These are phyloP conservation scores for Penicillium ucsense DNA, from an alignment of 495 filamentous ascomycete species.

Conservation along the genomic window DNA sequence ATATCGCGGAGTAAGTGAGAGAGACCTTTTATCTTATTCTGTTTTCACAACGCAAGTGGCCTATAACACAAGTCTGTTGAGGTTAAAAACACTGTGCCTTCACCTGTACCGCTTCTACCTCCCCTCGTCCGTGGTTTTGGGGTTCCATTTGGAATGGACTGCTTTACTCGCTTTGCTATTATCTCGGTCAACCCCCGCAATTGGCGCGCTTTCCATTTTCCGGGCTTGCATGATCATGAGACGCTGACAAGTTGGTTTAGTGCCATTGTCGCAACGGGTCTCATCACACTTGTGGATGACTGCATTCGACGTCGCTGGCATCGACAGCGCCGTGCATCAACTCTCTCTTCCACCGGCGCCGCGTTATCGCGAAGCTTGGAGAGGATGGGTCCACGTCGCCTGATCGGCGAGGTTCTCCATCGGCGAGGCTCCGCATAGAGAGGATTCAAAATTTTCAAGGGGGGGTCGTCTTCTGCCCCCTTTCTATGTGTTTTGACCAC, in stretches of 20 bases:
- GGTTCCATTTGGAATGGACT: too few species aligned
- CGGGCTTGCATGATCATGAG: too few species aligned
- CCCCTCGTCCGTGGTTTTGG: too few species aligned
- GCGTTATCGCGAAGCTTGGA: conserved; percentile 53
- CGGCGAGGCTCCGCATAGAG: conserved; percentile 37
- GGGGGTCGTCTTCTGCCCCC: too few species aligned
- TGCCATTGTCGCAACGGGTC: conserved; percentile 79
- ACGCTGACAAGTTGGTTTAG: conserved; percentile 29
- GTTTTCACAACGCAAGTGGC: too few species aligned
- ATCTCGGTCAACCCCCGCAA: too few species aligned
- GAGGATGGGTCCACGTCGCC: conserved; percentile 56
- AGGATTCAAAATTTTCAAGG: not conserved
- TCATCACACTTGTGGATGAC: conserved; percentile 87
- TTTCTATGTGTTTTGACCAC: too few species aligned
- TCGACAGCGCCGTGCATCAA: conserved; percentile 48
- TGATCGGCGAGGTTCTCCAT: conserved; percentile 74
- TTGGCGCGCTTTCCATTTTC: too few species aligned
- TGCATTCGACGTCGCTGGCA: conserved; percentile 77
- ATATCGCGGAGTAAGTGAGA: conserved; percentile 83
- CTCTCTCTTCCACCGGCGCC: conserved; percentile 45
- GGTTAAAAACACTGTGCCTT: too few species aligned
- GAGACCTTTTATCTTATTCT: not conserved
- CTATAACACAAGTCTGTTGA: too few species aligned
- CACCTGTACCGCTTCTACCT: too few species aligned
- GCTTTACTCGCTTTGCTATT: too few species aligned